phyloP scores from a whole-genome alignment of 2,329 filamentous ascomycete species.

The Mollisia scopiformis region DNA sequence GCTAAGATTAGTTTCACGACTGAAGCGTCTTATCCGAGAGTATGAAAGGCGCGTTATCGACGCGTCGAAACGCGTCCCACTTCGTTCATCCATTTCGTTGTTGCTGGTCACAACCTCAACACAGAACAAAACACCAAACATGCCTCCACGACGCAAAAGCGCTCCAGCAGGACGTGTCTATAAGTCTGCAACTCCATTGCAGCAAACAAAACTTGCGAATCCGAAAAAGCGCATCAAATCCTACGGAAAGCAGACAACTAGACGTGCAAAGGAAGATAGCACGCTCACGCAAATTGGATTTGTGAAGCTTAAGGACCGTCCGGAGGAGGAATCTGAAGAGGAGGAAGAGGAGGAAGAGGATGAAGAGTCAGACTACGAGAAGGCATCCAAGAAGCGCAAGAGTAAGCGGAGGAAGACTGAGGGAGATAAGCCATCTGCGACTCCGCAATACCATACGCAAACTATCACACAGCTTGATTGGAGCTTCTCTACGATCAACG shows the following conservation, averaged over 20 bases:
- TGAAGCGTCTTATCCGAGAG: too few species aligned
- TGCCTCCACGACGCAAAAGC: conserved; percentile 27
- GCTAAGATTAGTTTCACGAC: too few species aligned
- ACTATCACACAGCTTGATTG: conserved; percentile 35
- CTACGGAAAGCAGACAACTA: conserved; percentile 28
- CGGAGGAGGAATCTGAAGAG: conserved; percentile 6
- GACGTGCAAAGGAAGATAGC: conserved; percentile 25
- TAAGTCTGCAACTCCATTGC: conserved; percentile 28
- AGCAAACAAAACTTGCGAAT: conserved; percentile 28
- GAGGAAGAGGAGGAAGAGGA: conserved; percentile 20
- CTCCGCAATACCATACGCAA: conserved; percentile 28
- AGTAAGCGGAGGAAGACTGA: conserved; percentile 29
- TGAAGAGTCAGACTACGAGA: conserved; percentile 16
- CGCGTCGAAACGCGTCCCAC: too few species aligned
- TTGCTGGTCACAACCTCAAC: too few species aligned
- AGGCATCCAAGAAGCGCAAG: conserved; percentile 20
- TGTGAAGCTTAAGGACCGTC: conserved; percentile 14
- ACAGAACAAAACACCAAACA: background rate
- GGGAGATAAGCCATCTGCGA: conserved; percentile 18
- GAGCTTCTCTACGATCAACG: conserved; percentile 20
- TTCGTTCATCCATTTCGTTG: too few species aligned
- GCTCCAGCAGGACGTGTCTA: conserved; percentile 32
- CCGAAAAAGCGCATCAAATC: conserved; percentile 27
- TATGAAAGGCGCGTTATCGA: too few species aligned
- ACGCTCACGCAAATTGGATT: conserved; percentile 37